These are phyloP conservation scores for Crassisporium funariophilum DNA, from an alignment of 768 basidiomycete species.

Conservation along the genomic window DNA sequence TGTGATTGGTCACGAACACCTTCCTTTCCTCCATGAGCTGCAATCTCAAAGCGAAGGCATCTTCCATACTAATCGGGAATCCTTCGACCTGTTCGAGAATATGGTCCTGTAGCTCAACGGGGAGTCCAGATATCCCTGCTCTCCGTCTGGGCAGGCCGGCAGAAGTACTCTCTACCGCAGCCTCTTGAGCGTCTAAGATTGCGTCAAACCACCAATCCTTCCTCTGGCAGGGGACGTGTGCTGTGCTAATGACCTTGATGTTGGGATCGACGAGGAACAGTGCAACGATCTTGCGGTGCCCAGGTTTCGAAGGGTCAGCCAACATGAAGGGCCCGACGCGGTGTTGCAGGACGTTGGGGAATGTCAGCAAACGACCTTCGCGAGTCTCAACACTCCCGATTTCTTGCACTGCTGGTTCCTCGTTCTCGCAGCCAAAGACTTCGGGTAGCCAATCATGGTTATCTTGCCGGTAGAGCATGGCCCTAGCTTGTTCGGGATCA, in stretches of 20 bases:
- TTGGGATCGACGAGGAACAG: constrained; percentile 44
- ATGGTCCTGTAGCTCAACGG: constrained; percentile 14
- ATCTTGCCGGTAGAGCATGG: constrained; percentile 24
- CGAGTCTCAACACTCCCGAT: constrained; percentile 36
- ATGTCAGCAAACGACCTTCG: constrained; percentile 38
- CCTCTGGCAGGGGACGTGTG: constrained; percentile 32
- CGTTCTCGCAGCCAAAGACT: constrained; percentile 28
- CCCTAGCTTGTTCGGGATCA: background rate
- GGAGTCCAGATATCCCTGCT: constrained; percentile 11
- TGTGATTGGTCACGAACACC: constrained; percentile 16
- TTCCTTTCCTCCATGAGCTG: constrained; percentile 36
- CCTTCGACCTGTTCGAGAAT: constrained; percentile 17
- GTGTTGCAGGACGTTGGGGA: constrained; percentile 46
- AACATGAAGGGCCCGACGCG: constrained; percentile 40
- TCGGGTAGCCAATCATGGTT: constrained; percentile 29
- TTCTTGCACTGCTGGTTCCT: constrained; percentile 26
- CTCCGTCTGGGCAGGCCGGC: constrained; percentile 4
- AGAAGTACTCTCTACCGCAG: too few relatives aligned
- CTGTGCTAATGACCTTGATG: constrained; percentile 28
- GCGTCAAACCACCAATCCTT: constrained; percentile 32
- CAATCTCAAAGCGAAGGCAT: constrained; percentile 29
- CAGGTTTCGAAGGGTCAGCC: constrained; percentile 38
- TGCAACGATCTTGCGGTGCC: constrained; percentile 45
- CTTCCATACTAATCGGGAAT: constrained; percentile 28
- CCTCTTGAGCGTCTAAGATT: too few relatives aligned